A percentile compares a stretch with the other conserved stretches of the same genome.
Conservation (phyloP, 2,329 filamentous ascomycete species). For the Pseudogymnoascus sp. region DNA sequence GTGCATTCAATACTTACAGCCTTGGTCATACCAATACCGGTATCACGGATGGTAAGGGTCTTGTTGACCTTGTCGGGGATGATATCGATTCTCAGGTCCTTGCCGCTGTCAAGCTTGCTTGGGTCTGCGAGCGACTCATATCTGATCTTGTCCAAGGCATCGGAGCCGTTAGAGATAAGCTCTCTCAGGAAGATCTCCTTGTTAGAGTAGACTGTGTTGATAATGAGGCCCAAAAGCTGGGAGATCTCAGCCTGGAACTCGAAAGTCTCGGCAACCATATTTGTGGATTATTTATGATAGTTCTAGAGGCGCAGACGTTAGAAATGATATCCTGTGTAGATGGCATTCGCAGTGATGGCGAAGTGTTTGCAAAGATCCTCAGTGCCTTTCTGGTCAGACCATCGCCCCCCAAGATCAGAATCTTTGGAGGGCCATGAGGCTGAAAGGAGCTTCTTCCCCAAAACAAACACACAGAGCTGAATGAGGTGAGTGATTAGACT, state of each 20-base stretch:
- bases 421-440: not conserved
- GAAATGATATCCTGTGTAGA: not conserved
- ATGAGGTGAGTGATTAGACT: not conserved
- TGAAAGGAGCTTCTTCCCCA: not conserved
- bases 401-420: not conserved
- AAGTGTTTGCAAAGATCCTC: not conserved
- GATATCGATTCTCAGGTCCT: constrained; percentile 98
- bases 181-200: constrained; percentile 99
- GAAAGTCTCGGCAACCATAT: constrained; percentile 87
- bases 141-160: constrained; percentile 99
- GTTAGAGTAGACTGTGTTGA: constrained; percentile 99
- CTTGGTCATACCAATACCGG: constrained; percentile 99
- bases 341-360: not conserved
- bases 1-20: constrained; percentile 59
- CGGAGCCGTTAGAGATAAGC: constrained; percentile 95
- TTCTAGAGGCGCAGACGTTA: not conserved
- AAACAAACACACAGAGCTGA: not conserved
- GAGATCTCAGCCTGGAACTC: constrained; percentile 99
- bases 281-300: constrained; percentile 34
- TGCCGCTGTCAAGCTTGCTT: constrained; percentile 91
- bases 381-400: not conserved
- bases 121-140: constrained; percentile 97
- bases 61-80: constrained; percentile 96
- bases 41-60: constrained; percentile 95
- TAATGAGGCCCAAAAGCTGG: constrained; percentile 98